Base-by-base conservation (phyloP, 345 rosid species). In the Citropsis articulata region DNA sequence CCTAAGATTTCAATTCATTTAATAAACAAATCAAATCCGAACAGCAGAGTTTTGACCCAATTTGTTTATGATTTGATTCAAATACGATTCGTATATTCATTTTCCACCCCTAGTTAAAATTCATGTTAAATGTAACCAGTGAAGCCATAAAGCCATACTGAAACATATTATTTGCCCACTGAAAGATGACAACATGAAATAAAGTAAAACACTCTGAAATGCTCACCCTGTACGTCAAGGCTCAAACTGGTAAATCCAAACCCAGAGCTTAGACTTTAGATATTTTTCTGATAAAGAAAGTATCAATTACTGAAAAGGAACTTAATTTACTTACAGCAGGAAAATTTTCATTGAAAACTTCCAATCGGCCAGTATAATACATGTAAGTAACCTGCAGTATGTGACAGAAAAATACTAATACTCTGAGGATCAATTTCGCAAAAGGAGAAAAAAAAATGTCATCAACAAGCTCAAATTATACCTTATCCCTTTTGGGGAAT, bases 331-430 rank as follows among this genome's bases (percentile, higher is more conserved):
- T 93, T 84, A 96, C 99, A 71, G 95, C 94, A 50, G 86, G 90
- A 84, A 94, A 96, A 80, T 96, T 96, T 86, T 96, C 99, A 84
- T 96, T 96, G 84, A 89, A 93, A 78, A 96, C 99, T 86, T 96
- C 99, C 89, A 96, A 89, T 75, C 98, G 93, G 60, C 98, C 98
- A 25, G 98, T 96, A 75, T 96, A 96, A 86, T 96, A 96, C 99
- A 96, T 94, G 83, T 96, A 96, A 33, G 98, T 94, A 59, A 94
- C 99, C 98, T 96, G 92, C 63, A 80, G 57, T 33, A 72, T 30
- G 6, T 33, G 64, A 40, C 14, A 38, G 66, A 79, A 81, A 84
- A 83, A 57, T 24, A 57, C 7, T 48, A n/a, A 10, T 9, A 45
- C 9, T 42, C 27, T 16, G 9, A 66, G 18, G 24, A 42, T 16